Evolutionary conservation across 192 early-diverging fungal species (phyloP), one percentile per base, ranked within the genome.

Genomic region (Obelidium mucronatum): DNA sequence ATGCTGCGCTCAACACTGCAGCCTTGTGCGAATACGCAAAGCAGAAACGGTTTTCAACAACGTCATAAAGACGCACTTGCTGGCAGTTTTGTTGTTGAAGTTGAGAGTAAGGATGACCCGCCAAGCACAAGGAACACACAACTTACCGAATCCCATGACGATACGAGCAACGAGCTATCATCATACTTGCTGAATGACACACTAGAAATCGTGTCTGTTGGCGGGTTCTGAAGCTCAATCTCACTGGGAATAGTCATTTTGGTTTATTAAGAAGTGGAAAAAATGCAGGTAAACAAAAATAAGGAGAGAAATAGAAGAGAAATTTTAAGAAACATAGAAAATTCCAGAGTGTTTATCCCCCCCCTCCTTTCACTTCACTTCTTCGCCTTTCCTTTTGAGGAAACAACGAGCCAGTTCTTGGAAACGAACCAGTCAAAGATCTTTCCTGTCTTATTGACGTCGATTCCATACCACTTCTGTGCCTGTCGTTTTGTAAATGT

Each of bases 401-500:
- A 61, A 6, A 64, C 15, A 28, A 73, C 79, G 31, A 98, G 86
- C 96, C 96, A 98, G 65, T 94, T 94, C 53, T 95, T 81, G 54
- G 85, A 81, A 26, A 90, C 91, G 84, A 93, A 98, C 87, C 93
- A 93, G 77, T 94, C 94, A 84, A 92, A 96, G 22, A 97, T 85
- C 73, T 92, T 83, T 34, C 77, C 80, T 5, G 81, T 85, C 75
- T 98, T 98, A 87, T 98, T 98, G 74, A 98, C 96, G 77, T 98
- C 96, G 28, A 98, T 92, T 40, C 93, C 88, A 67, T 91, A 94
- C 73, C 95, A 84, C 59, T 91, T 90, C 85, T 98, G 94, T 4
- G 96, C 96, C 79, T 96, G 95, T 56, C 92, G 89, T 80, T 98
- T 98, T 67, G 92, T 91, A 78, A 96, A 96, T 0, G 87, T 82